phyloP scores from a whole-genome alignment of 805 yeast genomes.

The Grigorovia transvaalensis region DNA sequence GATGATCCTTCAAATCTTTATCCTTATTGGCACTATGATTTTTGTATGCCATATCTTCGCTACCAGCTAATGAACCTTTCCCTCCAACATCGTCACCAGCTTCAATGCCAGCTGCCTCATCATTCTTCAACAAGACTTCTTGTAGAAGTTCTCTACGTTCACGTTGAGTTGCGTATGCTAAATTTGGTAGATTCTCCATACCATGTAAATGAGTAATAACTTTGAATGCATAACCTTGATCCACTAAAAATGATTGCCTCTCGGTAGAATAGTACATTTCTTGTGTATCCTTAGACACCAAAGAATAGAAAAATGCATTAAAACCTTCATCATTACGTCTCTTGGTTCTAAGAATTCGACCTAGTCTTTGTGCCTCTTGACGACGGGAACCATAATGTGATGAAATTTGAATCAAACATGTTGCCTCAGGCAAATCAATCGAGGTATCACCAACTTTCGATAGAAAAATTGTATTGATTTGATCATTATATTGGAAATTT shows the following conservation, averaged over 20 bases:
- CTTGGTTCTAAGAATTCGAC: constrained; percentile 91
- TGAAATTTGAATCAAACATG: constrained; percentile 93
- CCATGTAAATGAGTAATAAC: constrained; percentile 96
- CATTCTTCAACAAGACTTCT: constrained; percentile 86
- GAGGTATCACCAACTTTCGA: constrained; percentile 98
- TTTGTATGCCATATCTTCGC: constrained; percentile 98
- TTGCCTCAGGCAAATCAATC: constrained; percentile 96
- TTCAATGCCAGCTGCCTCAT: constrained; percentile 93
- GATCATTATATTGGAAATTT: constrained; percentile 92
- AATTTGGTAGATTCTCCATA: constrained; percentile 83
- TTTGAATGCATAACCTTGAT: constrained; percentile 97
- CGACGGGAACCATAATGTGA: constrained; percentile 98
- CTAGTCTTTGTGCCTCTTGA: constrained; percentile 96
- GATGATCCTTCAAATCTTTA: constrained; percentile 76
- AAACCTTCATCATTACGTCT: constrained; percentile 98
- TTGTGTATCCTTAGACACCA: constrained; percentile 95
- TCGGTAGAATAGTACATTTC: constrained; percentile 98
- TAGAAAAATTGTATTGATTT: constrained; percentile 86
- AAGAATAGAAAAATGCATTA: constrained; percentile 91
- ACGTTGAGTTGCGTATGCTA: constrained; percentile 82
- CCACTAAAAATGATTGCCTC: constrained; percentile 95
- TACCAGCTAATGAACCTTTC: constrained; percentile 88
- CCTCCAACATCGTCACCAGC: constrained; percentile 93
- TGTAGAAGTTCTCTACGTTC: constrained; percentile 90
- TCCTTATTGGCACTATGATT: constrained; percentile 83